phyloP scores from a whole-genome alignment of 108 stramenopile genomes.

The Skeletonema tropicum region DNA sequence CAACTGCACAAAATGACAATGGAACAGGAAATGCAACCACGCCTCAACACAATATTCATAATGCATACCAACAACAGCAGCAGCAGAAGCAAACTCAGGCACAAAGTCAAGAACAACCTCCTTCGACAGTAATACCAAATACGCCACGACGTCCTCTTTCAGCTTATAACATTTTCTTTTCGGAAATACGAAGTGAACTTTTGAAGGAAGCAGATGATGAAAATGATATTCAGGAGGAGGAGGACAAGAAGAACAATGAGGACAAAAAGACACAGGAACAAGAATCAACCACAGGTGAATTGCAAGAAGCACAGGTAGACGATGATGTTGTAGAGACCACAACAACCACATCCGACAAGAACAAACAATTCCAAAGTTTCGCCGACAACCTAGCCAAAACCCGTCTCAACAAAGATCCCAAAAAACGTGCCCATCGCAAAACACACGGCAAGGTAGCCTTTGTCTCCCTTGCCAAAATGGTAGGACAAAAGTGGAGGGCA shows the following conservation, averaged over 20 bases:
- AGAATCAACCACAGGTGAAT: background rate
- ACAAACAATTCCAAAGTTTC: slow-evolving; percentile 21
- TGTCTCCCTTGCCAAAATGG: slow-evolving; percentile 30
- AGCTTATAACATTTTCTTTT: slow-evolving; percentile 50
- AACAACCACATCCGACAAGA: background rate
- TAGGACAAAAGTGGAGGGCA: slow-evolving; percentile 32
- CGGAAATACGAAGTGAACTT: slow-evolving; percentile 21
- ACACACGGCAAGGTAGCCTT: slow-evolving; percentile 48
- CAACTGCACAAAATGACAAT: too few relatives aligned
- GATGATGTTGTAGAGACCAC: background rate
- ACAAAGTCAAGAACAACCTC: too few relatives aligned
- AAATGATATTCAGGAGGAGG: background rate
- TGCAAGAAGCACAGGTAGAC: background rate
- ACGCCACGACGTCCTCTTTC: slow-evolving; percentile 30
- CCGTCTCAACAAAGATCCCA: slow-evolving; percentile 17
- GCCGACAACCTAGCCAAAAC: slow-evolving; percentile 29
- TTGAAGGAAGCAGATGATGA: slow-evolving; percentile 30
- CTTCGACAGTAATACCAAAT: too few relatives aligned
- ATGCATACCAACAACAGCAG: too few relatives aligned
- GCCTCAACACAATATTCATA: too few relatives aligned
- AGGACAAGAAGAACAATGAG: background rate
- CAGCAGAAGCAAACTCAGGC: too few relatives aligned
- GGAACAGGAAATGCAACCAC: too few relatives aligned
- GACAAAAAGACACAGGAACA: background rate
- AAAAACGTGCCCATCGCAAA: slow-evolving; percentile 35